These are phyloP conservation scores for Phytophthora pluvialis DNA, from an alignment of 352 stramenopile genomes.

Conservation along the genomic window DNA sequence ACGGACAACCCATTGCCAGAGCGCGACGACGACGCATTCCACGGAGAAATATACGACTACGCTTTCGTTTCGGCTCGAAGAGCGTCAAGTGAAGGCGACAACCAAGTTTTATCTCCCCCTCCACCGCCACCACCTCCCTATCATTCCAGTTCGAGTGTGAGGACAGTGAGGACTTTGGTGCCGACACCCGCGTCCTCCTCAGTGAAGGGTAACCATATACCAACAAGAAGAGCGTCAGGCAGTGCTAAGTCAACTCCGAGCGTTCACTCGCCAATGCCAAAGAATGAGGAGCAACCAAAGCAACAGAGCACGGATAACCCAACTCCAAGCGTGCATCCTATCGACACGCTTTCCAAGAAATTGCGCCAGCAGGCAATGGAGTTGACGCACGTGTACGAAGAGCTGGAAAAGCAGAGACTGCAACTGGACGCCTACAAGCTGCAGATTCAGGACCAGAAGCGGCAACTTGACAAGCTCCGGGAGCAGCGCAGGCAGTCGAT, in stretches of 20 bases:
- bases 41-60: constrained; percentile 13
- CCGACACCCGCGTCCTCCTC: not conserved
- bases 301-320: constrained; percentile 23
- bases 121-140: constrained; percentile 25
- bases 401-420: constrained; percentile 65
- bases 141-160: not conserved
- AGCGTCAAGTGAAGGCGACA: constrained; percentile 12
- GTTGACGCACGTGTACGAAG: constrained; percentile 74
- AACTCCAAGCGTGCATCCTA: constrained; percentile 47
- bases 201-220: not conserved
- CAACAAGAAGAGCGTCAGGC: not conserved
- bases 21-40: constrained; percentile 19
- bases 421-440: constrained; percentile 43
- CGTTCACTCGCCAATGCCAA: constrained; percentile 1
- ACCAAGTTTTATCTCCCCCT: constrained; percentile 27
- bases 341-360: constrained; percentile 79
- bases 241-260: constrained; percentile 3
- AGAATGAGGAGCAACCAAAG: not conserved
- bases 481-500: constrained; percentile 27
- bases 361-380: constrained; percentile 72
- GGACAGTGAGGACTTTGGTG: constrained; percentile 1
- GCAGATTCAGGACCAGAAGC: constrained; percentile 51
- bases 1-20: constrained; percentile 5
- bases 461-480: constrained; percentile 50
- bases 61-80: constrained; percentile 19